These are phyloP conservation scores for Fusarium fracticaudum DNA, from an alignment of 2,329 filamentous ascomycete genomes.

Conservation along the genomic window DNA sequence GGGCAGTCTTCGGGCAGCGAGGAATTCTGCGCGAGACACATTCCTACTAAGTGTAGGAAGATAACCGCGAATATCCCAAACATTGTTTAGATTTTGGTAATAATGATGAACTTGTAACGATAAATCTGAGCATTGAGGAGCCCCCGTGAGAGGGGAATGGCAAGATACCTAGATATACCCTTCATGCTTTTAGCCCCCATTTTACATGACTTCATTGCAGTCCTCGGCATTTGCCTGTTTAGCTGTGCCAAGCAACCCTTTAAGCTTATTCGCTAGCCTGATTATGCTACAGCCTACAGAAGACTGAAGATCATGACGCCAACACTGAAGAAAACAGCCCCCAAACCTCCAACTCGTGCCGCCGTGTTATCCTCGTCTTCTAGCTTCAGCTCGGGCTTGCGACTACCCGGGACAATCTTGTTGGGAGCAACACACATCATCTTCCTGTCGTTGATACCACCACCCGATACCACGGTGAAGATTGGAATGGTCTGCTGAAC, in stretches of 20 bases:
- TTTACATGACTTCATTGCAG: neutral
- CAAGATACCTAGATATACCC: neutral
- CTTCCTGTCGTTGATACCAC: neutral
- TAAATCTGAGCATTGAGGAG: neutral
- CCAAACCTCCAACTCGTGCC: neutral
- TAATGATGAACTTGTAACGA: neutral
- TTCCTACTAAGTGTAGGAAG: neutral
- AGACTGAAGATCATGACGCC: neutral
- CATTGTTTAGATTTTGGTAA: accelerated
- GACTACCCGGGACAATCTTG: neutral
- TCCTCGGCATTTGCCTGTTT: neutral
- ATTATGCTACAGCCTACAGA: neutral
- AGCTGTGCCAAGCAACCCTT: neutral
- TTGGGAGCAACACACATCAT: neutral
- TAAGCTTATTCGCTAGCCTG: neutral
- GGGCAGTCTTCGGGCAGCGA: neutral
- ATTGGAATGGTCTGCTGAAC: neutral
- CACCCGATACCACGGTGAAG: neutral
- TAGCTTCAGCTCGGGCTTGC: neutral
- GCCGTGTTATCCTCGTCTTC: neutral
- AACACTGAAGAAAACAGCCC: neutral
- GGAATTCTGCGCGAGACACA: neutral
- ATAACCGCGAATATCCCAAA: neutral
- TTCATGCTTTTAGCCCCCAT: neutral
- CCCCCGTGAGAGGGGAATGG: neutral